These are phyloP conservation scores for Tinospora cordifolia DNA, from an alignment of 164 flowering plant genomes.

Conservation along the genomic window DNA sequence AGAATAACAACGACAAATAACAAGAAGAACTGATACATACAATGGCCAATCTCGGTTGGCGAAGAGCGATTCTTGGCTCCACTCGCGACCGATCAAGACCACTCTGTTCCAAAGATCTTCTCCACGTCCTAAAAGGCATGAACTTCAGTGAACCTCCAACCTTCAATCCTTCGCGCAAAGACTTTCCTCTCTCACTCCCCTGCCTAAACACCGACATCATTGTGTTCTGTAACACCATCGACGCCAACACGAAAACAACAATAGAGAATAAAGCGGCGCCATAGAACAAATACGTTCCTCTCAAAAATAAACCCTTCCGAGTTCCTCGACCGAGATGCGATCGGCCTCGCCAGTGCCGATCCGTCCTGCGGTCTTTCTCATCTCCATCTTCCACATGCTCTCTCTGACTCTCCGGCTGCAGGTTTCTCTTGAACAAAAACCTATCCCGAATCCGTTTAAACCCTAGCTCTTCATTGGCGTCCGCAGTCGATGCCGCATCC, in stretches of 20 bases:
- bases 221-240: slow-evolving; percentile 59
- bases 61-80: slow-evolving; percentile 41
- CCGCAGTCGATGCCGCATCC: slow-evolving; percentile 12
- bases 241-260: slow-evolving; percentile 41
- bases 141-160: slow-evolving; percentile 52
- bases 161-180: slow-evolving; percentile 31
- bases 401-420: slow-evolving; percentile 12
- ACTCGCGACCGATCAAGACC: slow-evolving; percentile 40
- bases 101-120: slow-evolving; percentile 22
- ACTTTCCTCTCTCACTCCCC: slow-evolving; percentile 20
- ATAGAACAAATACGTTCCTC: slow-evolving; percentile 39
- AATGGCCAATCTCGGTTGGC: slow-evolving; percentile 59
- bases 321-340: slow-evolving; percentile 30
- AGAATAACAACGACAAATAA: neutral
- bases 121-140: slow-evolving; percentile 23
- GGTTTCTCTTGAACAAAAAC: slow-evolving; percentile 14
- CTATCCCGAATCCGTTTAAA: slow-evolving; percentile 11
- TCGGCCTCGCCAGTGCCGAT: slow-evolving; percentile 35
- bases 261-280: slow-evolving; percentile 34
- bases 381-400: slow-evolving; percentile 10
- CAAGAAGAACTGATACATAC: slow-evolving; percentile 36
- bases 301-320: slow-evolving; percentile 38
- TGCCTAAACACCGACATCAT: slow-evolving; percentile 37
- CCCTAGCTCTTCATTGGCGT: slow-evolving; percentile 17
- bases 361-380: slow-evolving; percentile 18